These are phyloP conservation scores for Mycena vitilis DNA, from an alignment of 768 basidiomycete species.

Conservation along the genomic window DNA sequence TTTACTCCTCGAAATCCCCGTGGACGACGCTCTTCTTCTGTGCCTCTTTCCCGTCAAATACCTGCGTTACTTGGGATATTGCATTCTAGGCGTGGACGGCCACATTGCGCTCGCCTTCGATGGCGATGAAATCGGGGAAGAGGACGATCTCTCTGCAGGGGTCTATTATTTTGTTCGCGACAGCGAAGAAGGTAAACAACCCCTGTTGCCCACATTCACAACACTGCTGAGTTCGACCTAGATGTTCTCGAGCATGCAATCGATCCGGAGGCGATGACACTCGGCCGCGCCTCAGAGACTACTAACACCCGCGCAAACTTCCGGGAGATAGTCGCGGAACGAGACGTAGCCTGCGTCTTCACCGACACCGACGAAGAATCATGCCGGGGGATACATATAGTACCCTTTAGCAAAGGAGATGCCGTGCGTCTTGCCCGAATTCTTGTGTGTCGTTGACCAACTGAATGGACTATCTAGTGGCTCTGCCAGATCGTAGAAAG, in stretches of 20 bases:
- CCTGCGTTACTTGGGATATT: conserved; percentile 12
- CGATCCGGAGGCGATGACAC: conserved; percentile 14
- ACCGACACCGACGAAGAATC: not conserved
- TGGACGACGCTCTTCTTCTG: not conserved
- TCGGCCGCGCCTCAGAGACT: not conserved
- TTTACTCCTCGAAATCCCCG: conserved; percentile 7
- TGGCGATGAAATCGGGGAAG: not conserved
- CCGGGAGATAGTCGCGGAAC: not conserved
- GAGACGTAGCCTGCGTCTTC: conserved; percentile 9
- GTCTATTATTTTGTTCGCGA: conserved; percentile 12
- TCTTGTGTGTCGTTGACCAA: too few relatives aligned
- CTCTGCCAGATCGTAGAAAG: not conserved
- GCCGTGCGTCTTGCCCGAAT: too few relatives aligned
- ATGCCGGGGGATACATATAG: conserved; percentile 9
- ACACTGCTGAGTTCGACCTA: conserved; percentile 4
- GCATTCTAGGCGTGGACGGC: not conserved
- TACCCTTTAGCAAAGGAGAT: conserved; percentile 15
- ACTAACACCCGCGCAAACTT: not conserved
- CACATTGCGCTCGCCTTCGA: not conserved
- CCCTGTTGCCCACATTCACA: not conserved
- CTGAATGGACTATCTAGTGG: too few relatives aligned
- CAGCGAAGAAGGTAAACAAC: not conserved
- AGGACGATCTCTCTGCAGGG: not conserved
- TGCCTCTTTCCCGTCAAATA: conserved; percentile 16
- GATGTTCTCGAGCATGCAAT: conserved; percentile 16